Conservation (phyloP, 2,329 filamentous ascomycete species). For the Lasiodiplodia sp. region DNA sequence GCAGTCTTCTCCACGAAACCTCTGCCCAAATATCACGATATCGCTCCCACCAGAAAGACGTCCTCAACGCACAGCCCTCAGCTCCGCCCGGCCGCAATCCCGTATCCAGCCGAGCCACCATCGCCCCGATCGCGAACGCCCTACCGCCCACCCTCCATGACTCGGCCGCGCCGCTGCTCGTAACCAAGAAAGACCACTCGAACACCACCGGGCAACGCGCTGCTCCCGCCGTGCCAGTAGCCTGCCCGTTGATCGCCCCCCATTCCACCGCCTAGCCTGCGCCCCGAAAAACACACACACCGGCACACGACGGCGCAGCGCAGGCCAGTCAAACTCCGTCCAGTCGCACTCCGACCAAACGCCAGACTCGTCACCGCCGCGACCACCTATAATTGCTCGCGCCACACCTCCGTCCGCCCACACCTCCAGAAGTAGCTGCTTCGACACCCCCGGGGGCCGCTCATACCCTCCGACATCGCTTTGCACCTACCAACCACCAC, state of each 20-base stretch:
- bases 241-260: constrained; percentile 2
- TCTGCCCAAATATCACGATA: neutral
- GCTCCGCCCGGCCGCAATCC: constrained; percentile 12
- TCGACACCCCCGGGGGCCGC: neutral
- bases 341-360: neutral
- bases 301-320: constrained; percentile 7
- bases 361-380: constrained; percentile 1
- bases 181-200: constrained; percentile 4
- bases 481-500: neutral
- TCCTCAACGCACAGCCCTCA: neutral
- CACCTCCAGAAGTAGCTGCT: neutral
- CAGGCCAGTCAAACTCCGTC: constrained; percentile 6
- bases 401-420: neutral
- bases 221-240: neutral
- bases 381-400: neutral
- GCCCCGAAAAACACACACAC: neutral
- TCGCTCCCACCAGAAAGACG: neutral
- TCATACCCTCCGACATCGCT: constrained; percentile 1
- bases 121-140: constrained; percentile 22
- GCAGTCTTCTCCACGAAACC: constrained; percentile 2
- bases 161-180: constrained; percentile 15
- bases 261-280: constrained; percentile 4
- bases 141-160: constrained; percentile 17
- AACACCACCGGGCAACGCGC: neutral
- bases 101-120: constrained; percentile 22